Conservation (phyloP, 176 grass and related monocot genomes). For the Oryza glaberrima region DNA sequence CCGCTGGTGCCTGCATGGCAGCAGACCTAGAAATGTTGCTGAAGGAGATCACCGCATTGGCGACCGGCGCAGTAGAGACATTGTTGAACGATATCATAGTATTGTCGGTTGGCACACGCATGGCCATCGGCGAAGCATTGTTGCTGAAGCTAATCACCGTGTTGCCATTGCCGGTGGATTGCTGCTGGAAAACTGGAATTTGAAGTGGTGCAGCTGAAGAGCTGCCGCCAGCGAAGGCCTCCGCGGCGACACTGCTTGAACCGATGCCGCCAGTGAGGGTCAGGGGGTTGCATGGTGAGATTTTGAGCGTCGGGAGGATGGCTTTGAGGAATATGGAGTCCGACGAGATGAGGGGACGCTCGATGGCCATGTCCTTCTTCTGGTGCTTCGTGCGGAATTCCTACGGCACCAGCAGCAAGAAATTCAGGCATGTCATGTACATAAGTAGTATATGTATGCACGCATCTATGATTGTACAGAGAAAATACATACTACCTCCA, state of each 20-base stretch:
- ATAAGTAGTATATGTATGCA: neutral
- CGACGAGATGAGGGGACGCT: neutral
- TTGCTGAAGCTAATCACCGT: too few relatives aligned
- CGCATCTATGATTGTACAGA: neutral
- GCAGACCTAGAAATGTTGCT: neutral
- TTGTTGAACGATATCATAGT: neutral
- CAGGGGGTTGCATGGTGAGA: neutral
- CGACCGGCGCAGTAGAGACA: neutral
- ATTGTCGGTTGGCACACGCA: too few relatives aligned
- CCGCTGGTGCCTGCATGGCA: neutral
- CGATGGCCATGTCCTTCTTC: neutral
- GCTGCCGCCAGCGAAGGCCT: neutral
- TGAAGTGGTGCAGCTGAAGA: too few relatives aligned
- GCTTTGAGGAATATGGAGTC: neutral
- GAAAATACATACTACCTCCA: neutral
- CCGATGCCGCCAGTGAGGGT: neutral
- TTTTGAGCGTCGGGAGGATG: neutral
- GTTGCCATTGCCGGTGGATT: neutral
- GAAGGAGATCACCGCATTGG: neutral
- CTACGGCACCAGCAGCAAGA: neutral
- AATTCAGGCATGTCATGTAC: neutral
- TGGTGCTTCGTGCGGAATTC: neutral
- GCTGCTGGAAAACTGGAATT: neutral
- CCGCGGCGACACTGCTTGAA: neutral
- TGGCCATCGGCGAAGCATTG: too few relatives aligned